Percentiles rank a stretch among this genome's conserved stretches.
phyloP scores from a whole-genome alignment of 495 filamentous ascomycete genomes.

The Talaromyces ruber region DNA sequence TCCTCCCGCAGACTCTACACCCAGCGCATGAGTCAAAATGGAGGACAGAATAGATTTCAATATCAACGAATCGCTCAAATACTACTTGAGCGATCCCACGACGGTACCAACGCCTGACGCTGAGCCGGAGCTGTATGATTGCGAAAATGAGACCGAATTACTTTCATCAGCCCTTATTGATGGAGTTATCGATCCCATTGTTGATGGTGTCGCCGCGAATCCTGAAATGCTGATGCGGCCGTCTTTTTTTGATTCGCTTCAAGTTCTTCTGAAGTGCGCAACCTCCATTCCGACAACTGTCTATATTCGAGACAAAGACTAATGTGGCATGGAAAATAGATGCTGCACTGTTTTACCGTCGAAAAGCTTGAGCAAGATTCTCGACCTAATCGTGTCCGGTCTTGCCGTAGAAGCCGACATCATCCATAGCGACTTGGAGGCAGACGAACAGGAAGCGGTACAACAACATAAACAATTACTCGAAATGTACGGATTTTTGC shows the following conservation, averaged over 20 bases:
- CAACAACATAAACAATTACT: conserved; percentile 82
- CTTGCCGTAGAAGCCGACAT: conserved; percentile 87
- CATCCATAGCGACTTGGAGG: conserved; percentile 77
- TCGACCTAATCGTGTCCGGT: conserved; percentile 87
- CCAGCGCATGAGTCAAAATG: conserved; percentile 44
- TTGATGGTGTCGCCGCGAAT: conserved; percentile 86
- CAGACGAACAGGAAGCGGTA: conserved; percentile 80
- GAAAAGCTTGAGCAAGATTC: conserved; percentile 79
- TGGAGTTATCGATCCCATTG: conserved; percentile 78
- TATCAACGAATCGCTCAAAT: conserved; percentile 90
- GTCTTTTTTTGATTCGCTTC: conserved; percentile 80
- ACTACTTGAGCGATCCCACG: conserved; percentile 86
- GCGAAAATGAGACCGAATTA: conserved; percentile 84
- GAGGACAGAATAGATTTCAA: conserved; percentile 74
- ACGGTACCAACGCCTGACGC: conserved; percentile 81
- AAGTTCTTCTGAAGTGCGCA: conserved; percentile 90
- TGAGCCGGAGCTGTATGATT: conserved; percentile 74
- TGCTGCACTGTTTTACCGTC: conserved; percentile 72
- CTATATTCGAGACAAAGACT: conserved; percentile 51
- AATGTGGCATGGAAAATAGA: conserved; percentile 45
- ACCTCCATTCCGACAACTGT: conserved; percentile 10
- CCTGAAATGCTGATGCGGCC: conserved; percentile 76
- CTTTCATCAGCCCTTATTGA: conserved; percentile 71
- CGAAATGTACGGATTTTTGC: conserved; percentile 88
- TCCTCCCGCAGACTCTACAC: not conserved